Evolutionary conservation across 352 stramenopile species (phyloP), one percentile per base, ranked within the genome.

Genomic region (Pythium phragmiticola): DNA sequence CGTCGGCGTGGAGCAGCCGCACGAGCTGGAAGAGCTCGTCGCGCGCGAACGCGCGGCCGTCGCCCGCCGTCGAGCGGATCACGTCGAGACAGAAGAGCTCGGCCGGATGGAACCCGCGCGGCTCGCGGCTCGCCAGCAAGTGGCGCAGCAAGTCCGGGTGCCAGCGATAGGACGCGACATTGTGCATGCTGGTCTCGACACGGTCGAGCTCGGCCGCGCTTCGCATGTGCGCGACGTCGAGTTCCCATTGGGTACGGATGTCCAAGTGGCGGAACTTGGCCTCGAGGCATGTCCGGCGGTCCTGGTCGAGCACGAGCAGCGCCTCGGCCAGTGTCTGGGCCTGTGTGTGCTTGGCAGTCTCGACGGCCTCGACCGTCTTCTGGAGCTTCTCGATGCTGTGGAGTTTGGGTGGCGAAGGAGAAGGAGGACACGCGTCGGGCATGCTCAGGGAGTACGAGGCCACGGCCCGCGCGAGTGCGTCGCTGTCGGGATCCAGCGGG

Each of bases 351-450:
- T 89, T 89, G 34, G 70, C 60, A 5, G 58, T 39, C n/a, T 85
- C 80, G 48, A 89, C 65, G 26, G 73, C 60, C 46, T 80, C 65
- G 9, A 90, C 63, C 11, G 73, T 68, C 13, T 63, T 64, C 60
- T 92, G 84, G 4, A 92, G 63, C 4, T 78, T 71, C 57, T 84
- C 73, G 17, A 90, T 70, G 37, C 70, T 87, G 66, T 92, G 50
- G 2, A 62, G 28, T 4, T 50, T 16, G 37, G 37, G 47, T 42
- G 51, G 50, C 3, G 33, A 26, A 6, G 37, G 49, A n/a, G 50
- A 60, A 5, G 19, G 9, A 5, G 54, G 28, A 30, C 26, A 30
- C 16, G 57, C 30, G 26, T 13, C 30, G 11, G 54, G 33, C 26
- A 19, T 3, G 4, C 33, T n/a, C 5, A 61, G 9, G 2, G 26